These are phyloP conservation scores for Hygrophorus pudorinus DNA, from an alignment of 768 basidiomycete genomes.

Conservation along the genomic window DNA sequence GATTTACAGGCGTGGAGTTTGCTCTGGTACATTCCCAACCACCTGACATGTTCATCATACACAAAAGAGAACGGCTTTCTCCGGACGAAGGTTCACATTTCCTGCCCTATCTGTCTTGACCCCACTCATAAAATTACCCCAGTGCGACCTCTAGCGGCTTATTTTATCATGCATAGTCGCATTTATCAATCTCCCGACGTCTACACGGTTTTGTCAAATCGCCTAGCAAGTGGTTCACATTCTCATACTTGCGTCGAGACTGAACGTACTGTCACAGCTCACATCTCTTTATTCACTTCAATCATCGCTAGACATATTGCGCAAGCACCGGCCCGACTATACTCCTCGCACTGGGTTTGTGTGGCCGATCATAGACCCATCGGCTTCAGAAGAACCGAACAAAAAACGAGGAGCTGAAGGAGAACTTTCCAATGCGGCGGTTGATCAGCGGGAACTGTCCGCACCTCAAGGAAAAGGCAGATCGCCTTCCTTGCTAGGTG, in stretches of 20 bases:
- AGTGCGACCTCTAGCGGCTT: slow-evolving; percentile 74
- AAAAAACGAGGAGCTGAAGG: slow-evolving; percentile 30
- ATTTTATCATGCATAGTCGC: slow-evolving; percentile 82
- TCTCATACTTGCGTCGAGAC: background rate
- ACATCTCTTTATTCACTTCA: slow-evolving; percentile 64
- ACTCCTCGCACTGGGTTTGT: slow-evolving; percentile 76
- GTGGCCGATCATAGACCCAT: slow-evolving; percentile 70
- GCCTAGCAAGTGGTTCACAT: slow-evolving; percentile 45
- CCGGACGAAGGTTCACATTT: slow-evolving; percentile 64
- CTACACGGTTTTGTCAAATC: slow-evolving; percentile 75
- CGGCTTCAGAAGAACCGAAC: slow-evolving; percentile 27
- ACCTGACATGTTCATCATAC: slow-evolving; percentile 79
- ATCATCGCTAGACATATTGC: slow-evolving; percentile 66
- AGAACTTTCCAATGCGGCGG: slow-evolving; percentile 14
- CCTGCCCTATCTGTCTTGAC: background rate
- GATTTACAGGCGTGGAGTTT: slow-evolving; percentile 83
- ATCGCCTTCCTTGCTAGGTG: slow-evolving; percentile 13
- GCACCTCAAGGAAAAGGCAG: slow-evolving; percentile 17
- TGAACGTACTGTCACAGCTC: slow-evolving; percentile 31
- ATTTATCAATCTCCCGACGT: slow-evolving; percentile 85
- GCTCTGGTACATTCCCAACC: slow-evolving; percentile 73
- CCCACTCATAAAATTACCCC: slow-evolving; percentile 8
- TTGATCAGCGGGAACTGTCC: slow-evolving; percentile 16
- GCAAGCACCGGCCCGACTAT: slow-evolving; percentile 68
- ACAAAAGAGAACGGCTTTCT: slow-evolving; percentile 77